Evolutionary conservation across 768 basidiomycete species (phyloP), one percentile per base, ranked within the genome.

Genomic region (Naganishia randhawae): DNA sequence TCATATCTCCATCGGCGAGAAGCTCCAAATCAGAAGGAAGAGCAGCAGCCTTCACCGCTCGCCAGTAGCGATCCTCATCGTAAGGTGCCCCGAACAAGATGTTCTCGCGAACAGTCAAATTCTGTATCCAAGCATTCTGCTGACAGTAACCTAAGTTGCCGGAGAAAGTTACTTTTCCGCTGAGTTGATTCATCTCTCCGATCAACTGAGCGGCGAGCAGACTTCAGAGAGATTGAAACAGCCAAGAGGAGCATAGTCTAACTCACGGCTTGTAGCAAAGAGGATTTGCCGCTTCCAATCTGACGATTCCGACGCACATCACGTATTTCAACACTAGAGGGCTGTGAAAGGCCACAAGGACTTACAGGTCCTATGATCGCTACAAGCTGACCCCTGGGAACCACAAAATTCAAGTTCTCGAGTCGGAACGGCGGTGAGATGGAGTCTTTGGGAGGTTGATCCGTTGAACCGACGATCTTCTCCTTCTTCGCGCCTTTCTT

Each of bases 81-180:
- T 83, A 89, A 0, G 84, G 81, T 72, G 83, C 85, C 3, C 88
- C 88, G 72, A 89, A 90, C 0, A 85, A 73, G 33, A 89, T 82
- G 72, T 89, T 90, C 50, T 88, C 86, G 69, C 86, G 81, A 84
- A 88, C 63, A 13, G 69, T 71, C 0, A 73, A 84, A 74, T 89
- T 89, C 76, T 88, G 87, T 54, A 90, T 89, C 88, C 88, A 90
- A 0, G 88, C 87, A 0, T 84, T 85, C 77, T 90, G 89, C 17
- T 88, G 83, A 73, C 87, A 88, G 74, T 89, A 90, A 6, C 85
- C 87, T 11, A 89, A 82, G 16, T 81, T 78, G 0, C 88, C 88
- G 8, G 88, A 86, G 71, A 89, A 86, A 0, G 81, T 78, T 41
- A 87, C 84, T 14, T 78, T 74, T 0, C 89, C 89, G 10, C 79